Percentiles rank a stretch among this genome's conserved stretches.
Evolutionary conservation across 352 stramenopile genomes (phyloP).

Genomic region (Phytophthora agathidicida): DNA sequence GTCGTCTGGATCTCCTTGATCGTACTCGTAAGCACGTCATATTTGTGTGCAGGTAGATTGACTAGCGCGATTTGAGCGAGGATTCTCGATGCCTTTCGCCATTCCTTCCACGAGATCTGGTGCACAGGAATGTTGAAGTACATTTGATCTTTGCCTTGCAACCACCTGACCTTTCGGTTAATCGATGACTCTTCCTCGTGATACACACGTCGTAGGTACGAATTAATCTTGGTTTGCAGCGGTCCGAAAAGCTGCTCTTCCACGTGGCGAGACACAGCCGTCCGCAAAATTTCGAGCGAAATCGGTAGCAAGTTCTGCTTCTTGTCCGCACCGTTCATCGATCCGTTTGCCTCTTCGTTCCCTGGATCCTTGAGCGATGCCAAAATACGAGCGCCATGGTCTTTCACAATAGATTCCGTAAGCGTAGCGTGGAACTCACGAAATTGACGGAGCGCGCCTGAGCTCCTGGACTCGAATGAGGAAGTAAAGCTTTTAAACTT

Average conservation of each 20-base stretch:
- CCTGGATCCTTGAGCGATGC: conserved; percentile 54
- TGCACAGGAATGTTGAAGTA: conserved; percentile 89
- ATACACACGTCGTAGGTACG: conserved; percentile 62
- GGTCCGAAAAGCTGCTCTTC: conserved; percentile 82
- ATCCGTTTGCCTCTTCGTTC: conserved; percentile 25
- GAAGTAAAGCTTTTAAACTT: conserved; percentile 76
- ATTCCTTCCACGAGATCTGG: conserved; percentile 87
- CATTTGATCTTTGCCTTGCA: conserved; percentile 91
- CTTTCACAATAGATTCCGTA: conserved; percentile 66
- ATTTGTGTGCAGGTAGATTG: conserved; percentile 73
- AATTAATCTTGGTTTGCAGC: conserved; percentile 66
- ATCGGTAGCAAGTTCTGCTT: conserved; percentile 38
- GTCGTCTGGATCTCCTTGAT: conserved; percentile 81
- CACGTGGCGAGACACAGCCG: conserved; percentile 76
- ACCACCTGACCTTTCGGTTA: conserved; percentile 87
- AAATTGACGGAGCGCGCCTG: conserved; percentile 54
- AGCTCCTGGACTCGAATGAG: conserved; percentile 56
- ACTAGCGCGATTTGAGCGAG: conserved; percentile 65
- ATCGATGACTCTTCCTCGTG: conserved; percentile 80
- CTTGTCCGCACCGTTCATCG: conserved; percentile 18
- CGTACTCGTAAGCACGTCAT: conserved; percentile 75
- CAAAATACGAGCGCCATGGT: conserved; percentile 70
- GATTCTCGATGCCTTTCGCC: conserved; percentile 74
- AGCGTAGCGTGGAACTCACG: conserved; percentile 68
- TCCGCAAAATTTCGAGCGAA: conserved; percentile 58